Percentiles rank a stretch among this genome's conserved stretches.
phyloP scores from a whole-genome alignment of 495 filamentous ascomycete genomes.

The Trichoderma orchidacearum region DNA sequence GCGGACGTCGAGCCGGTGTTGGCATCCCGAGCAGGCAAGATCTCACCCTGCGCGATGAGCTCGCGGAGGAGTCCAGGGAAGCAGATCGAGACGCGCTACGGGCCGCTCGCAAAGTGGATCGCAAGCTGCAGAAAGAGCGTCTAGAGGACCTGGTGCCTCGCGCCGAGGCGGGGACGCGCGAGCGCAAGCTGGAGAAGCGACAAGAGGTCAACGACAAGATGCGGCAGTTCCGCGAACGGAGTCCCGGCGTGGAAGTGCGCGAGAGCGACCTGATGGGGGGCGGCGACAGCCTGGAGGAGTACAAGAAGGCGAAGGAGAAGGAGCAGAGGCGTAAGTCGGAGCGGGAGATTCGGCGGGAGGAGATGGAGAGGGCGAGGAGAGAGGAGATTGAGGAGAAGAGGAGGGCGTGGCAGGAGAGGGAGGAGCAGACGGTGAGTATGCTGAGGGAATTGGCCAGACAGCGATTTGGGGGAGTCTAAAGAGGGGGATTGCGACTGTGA shows the following conservation, averaged over 20 bases:
- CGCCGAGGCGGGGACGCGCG: conserved; percentile 72
- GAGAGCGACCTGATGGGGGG: conserved; percentile 52
- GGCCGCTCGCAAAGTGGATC: conserved; percentile 46
- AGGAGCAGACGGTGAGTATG: conserved; percentile 56
- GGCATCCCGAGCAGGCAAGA: conserved; percentile 66
- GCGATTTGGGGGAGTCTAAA: conserved; percentile 33
- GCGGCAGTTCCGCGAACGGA: conserved; percentile 44
- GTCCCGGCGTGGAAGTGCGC: conserved; percentile 26
- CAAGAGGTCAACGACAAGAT: conserved; percentile 41
- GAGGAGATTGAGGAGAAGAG: conserved; percentile 54
- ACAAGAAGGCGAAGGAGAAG: conserved; percentile 38
- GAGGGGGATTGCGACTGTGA: no score
- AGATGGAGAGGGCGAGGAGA: conserved; percentile 40
- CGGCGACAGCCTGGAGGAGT: conserved; percentile 39
- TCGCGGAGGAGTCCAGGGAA: conserved; percentile 36
- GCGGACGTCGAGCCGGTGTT: conserved; percentile 41
- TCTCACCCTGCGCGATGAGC: conserved; percentile 45
- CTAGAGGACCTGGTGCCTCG: conserved; percentile 75
- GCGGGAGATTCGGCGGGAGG: conserved; percentile 51
- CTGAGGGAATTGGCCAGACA: conserved; percentile 45
- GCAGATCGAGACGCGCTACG: conserved; percentile 40
- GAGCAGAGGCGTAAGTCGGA: conserved; percentile 49
- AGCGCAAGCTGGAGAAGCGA: conserved; percentile 75
- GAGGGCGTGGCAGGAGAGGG: conserved; percentile 38
- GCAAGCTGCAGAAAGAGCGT: conserved; percentile 40